phyloP scores from a whole-genome alignment of 2,329 filamentous ascomycete species.

The Aspergillus sp. region DNA sequence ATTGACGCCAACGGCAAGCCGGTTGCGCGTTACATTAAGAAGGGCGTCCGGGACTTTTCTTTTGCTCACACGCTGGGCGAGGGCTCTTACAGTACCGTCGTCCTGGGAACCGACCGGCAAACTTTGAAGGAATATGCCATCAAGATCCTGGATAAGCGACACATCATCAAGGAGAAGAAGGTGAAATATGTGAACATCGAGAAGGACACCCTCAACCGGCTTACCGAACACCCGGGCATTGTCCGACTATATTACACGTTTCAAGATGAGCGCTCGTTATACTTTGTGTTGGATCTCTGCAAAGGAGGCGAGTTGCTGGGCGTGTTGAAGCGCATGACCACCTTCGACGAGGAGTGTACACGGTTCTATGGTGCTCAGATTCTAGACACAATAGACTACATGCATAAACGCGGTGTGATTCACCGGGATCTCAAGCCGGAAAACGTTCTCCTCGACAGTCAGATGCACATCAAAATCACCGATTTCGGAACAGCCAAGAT shows the following conservation, averaged over 20 bases:
- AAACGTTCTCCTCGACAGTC: slow-evolving; percentile 90
- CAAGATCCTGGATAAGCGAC: slow-evolving; percentile 95
- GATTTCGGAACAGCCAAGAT: slow-evolving; percentile 99
- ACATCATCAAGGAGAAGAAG: slow-evolving; percentile 99
- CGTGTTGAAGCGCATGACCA: slow-evolving; percentile 89
- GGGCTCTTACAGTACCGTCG: slow-evolving; percentile 95
- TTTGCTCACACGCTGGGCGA: slow-evolving; percentile 91
- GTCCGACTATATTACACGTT: slow-evolving; percentile 98
- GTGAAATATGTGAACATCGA: slow-evolving; percentile 99
- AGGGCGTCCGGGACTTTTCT: slow-evolving; percentile 94
- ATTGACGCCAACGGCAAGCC: slow-evolving; percentile 82
- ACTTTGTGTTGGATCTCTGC: slow-evolving; percentile 94
- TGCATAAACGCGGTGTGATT: slow-evolving; percentile 95
- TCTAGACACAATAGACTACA: slow-evolving; percentile 93
- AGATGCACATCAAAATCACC: slow-evolving; percentile 98
- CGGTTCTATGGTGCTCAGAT: slow-evolving; percentile 95
- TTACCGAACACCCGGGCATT: slow-evolving; percentile 95
- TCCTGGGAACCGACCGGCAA: slow-evolving; percentile 88
- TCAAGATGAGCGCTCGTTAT: slow-evolving; percentile 92
- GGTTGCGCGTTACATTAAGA: slow-evolving; percentile 83
- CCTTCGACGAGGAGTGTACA: slow-evolving; percentile 93
- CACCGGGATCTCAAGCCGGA: slow-evolving; percentile 96
- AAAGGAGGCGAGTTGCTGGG: slow-evolving; percentile 89
- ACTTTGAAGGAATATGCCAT: slow-evolving; percentile 96
- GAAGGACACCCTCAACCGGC: slow-evolving; percentile 92